These are phyloP conservation scores for Leishmania martiniquensis DNA, from an alignment of 208 protist genomes.

Conservation along the genomic window DNA sequence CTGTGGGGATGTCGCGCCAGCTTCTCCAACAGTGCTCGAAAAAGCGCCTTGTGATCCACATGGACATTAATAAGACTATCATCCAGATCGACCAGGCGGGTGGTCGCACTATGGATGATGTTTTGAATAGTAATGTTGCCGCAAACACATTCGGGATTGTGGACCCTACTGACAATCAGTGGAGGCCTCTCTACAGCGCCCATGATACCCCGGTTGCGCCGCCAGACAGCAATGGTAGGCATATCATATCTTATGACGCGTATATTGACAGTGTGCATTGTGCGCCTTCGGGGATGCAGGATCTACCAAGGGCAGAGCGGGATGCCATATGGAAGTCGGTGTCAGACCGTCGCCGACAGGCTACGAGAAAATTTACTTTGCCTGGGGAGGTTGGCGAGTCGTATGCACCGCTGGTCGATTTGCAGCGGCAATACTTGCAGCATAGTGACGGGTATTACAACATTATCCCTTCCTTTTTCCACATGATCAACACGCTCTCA, in stretches of 20 bases:
- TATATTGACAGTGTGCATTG: slow-evolving; percentile 65
- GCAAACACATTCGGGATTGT: slow-evolving; percentile 73
- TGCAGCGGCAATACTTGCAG: slow-evolving; percentile 60
- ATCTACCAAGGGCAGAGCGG: slow-evolving; percentile 52
- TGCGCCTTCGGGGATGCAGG: slow-evolving; percentile 75
- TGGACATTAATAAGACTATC: slow-evolving; percentile 93
- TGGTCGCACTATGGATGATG: slow-evolving; percentile 76
- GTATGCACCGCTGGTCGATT: slow-evolving; percentile 71
- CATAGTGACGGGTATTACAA: slow-evolving; percentile 33
- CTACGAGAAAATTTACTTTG: slow-evolving; percentile 66
- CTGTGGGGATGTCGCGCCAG: slow-evolving; percentile 46
- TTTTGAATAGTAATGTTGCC: slow-evolving; percentile 88
- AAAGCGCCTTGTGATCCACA: slow-evolving; percentile 83
- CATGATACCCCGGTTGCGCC: slow-evolving; percentile 20
- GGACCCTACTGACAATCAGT: slow-evolving; percentile 34
- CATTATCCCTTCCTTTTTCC: slow-evolving; percentile 90
- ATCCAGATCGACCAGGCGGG: slow-evolving; percentile 85
- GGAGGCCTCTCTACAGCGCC: slow-evolving; percentile 55
- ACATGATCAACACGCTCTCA: slow-evolving; percentile 79
- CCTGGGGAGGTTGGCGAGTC: slow-evolving; percentile 53
- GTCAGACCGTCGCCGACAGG: slow-evolving; percentile 45
- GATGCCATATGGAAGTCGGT: slow-evolving; percentile 69
- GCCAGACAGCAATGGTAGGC: not conserved
- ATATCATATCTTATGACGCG: slow-evolving; percentile 61
- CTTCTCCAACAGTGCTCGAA: slow-evolving; percentile 58